Percentiles rank a stretch among this genome's conserved stretches.
phyloP scores from a whole-genome alignment of 305 asterid species.

The Fraxinus nigra region DNA sequence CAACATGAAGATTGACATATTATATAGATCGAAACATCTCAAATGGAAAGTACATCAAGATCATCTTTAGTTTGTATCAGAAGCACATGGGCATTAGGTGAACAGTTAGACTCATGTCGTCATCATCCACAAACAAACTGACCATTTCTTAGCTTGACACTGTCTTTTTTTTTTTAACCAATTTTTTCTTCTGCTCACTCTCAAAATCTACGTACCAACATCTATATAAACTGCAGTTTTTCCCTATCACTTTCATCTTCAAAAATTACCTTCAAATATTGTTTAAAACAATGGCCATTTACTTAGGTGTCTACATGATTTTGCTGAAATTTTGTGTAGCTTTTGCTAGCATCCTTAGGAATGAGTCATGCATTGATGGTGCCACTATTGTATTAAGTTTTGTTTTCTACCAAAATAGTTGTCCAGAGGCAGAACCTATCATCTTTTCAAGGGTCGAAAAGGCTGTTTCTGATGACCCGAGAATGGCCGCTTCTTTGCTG shows the following conservation, averaged over 20 bases:
- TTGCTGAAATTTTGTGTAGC: constrained; percentile 30
- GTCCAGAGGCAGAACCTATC: constrained; percentile 74
- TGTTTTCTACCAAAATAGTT: constrained; percentile 54
- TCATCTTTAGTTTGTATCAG: background rate
- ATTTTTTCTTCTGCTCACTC: background rate
- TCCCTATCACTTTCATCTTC: background rate
- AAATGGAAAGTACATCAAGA: background rate
- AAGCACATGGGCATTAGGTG: constrained; percentile 54
- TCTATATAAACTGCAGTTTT: constrained; percentile 29
- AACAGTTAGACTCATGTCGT: constrained; percentile 14
- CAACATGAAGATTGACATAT: background rate
- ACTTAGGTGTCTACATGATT: constrained; percentile 31
- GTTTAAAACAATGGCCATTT: constrained; percentile 31
- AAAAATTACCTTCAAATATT: background rate
- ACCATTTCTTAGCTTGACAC: constrained; percentile 51
- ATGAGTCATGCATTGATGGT: constrained; percentile 45
- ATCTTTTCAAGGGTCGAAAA: constrained; percentile 69
- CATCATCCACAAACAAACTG: constrained; percentile 12
- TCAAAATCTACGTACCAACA: background rate
- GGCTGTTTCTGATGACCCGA: constrained; percentile 65
- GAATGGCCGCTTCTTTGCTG: constrained; percentile 86
- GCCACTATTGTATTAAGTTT: constrained; percentile 42
- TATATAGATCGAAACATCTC: background rate
- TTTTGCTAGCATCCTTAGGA: constrained; percentile 14
- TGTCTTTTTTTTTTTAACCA: constrained; percentile 18